phyloP scores from a whole-genome alignment of 371 early-diverging fungal genomes.

The Apophysomyces trapeziformis region DNA sequence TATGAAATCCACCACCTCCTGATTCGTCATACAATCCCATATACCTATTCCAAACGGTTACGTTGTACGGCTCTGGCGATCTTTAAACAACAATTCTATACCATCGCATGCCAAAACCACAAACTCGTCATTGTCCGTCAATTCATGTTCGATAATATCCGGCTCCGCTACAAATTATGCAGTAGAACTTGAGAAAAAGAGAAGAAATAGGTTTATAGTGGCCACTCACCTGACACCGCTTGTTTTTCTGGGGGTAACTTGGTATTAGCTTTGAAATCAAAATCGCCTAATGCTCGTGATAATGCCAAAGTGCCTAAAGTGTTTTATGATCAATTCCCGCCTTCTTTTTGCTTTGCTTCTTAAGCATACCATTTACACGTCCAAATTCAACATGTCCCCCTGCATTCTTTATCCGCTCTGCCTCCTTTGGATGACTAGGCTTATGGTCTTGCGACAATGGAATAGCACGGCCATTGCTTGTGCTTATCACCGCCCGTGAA shows the following conservation, averaged over 20 bases:
- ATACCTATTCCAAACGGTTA: constrained; percentile 61
- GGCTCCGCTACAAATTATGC: constrained; percentile 64
- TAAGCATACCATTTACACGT: constrained; percentile 86
- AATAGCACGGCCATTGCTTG: constrained; percentile 66
- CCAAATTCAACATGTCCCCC: constrained; percentile 96
- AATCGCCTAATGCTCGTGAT: constrained; percentile 96
- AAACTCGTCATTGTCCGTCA: constrained; percentile 80
- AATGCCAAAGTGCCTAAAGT: constrained; percentile 84
- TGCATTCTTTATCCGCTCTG: constrained; percentile 79
- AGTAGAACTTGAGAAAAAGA: background rate
- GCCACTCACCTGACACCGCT: constrained; percentile 75
- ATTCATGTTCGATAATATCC: constrained; percentile 63
- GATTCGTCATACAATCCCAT: constrained; percentile 96
- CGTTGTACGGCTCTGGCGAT: background rate
- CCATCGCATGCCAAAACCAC: constrained; percentile 94
- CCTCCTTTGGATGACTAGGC: constrained; percentile 81
- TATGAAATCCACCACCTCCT: constrained; percentile 86
- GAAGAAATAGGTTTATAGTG: too few species aligned
- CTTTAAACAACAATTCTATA: constrained; percentile 21
- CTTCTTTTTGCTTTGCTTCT: too few species aligned
- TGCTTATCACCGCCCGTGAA: constrained; percentile 86
- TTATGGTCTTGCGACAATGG: constrained; percentile 95
- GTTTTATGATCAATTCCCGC: too few species aligned
- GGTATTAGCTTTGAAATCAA: constrained; percentile 88
- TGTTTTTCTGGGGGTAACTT: constrained; percentile 83